Conservation (phyloP, 495 filamentous ascomycete species). For the Amorphotheca resinae region DNA sequence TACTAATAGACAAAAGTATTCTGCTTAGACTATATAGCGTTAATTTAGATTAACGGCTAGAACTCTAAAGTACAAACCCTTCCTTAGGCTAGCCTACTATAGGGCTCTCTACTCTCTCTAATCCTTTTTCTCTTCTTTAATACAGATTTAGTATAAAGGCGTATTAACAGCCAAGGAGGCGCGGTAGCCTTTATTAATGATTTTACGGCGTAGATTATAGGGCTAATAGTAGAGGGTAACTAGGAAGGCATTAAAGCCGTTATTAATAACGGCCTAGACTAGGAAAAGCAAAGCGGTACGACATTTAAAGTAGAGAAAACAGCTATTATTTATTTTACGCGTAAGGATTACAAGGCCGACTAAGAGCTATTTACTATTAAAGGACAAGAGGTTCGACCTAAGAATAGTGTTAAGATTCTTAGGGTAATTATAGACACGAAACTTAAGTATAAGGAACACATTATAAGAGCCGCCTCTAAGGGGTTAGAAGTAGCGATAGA, state of each 20-base stretch:
- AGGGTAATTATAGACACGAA: not conserved
- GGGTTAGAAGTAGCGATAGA: conserved; percentile 24
- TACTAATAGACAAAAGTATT: conserved; percentile 25
- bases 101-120: not conserved
- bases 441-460: not conserved
- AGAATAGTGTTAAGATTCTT: not conserved
- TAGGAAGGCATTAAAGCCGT: not conserved
- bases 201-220: not conserved
- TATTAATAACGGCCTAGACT: not conserved
- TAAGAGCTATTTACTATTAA: not conserved
- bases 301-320: not conserved
- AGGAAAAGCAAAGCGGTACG: not conserved
- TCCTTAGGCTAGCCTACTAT: conserved; percentile 10
- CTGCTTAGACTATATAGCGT: conserved; percentile 14
- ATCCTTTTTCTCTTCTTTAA: not conserved
- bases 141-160: not conserved
- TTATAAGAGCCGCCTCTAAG: conserved; percentile 17
- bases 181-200: not conserved
- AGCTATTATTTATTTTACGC: not conserved
- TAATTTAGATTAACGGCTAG: conserved; percentile 18
- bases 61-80: not conserved
- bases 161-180: not conserved
- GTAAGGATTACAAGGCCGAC: not conserved
- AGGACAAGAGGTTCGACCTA: not conserved
- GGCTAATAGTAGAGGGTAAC: not conserved